Percentiles rank a stretch among this genome's conserved stretches.
Evolutionary conservation across 352 stramenopile genomes (phyloP).

Genomic region (Phytopythium aichiense): DNA sequence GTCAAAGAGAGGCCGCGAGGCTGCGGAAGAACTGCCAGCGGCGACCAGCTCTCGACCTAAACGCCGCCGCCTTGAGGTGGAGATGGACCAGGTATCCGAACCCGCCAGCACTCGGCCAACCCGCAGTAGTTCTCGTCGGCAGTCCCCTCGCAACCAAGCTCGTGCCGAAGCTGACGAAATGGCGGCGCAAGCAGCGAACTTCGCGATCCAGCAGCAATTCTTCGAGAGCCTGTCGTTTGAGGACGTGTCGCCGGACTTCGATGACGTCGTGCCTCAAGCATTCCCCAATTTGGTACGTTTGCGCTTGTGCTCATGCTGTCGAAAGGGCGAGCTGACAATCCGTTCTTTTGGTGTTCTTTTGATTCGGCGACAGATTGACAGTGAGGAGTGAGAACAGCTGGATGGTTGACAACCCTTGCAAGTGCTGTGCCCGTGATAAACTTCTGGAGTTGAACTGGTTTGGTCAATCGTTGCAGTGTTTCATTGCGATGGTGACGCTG

Average conservation of each 20-base stretch:
- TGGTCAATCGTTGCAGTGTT: background rate
- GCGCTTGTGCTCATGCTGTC: background rate
- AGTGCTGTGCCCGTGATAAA: background rate
- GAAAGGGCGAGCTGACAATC: background rate
- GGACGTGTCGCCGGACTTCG: constrained; percentile 19
- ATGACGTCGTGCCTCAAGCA: constrained; percentile 32
- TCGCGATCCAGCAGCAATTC: constrained; percentile 11
- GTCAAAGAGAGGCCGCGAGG: constrained; percentile 3
- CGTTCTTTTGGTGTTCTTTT: background rate
- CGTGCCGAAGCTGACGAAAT: background rate
- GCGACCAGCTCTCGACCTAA: constrained; percentile 2
- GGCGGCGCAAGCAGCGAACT: background rate
- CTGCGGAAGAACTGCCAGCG: background rate
- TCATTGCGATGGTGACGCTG: too few relatives aligned
- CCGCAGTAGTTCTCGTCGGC: constrained; percentile 1
- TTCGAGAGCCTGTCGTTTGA: constrained; percentile 11
- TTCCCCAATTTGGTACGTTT: constrained; percentile 36
- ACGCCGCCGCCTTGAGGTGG: constrained; percentile 14
- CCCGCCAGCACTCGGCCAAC: background rate
- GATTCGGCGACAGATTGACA: background rate
- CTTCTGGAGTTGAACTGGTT: background rate
- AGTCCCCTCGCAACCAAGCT: background rate
- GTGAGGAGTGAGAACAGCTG: background rate
- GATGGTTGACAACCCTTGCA: background rate
- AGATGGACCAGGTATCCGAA: constrained; percentile 8